These are phyloP conservation scores for Trichosanthes truncata DNA, from an alignment of 306 rosid species.

Conservation along the genomic window DNA sequence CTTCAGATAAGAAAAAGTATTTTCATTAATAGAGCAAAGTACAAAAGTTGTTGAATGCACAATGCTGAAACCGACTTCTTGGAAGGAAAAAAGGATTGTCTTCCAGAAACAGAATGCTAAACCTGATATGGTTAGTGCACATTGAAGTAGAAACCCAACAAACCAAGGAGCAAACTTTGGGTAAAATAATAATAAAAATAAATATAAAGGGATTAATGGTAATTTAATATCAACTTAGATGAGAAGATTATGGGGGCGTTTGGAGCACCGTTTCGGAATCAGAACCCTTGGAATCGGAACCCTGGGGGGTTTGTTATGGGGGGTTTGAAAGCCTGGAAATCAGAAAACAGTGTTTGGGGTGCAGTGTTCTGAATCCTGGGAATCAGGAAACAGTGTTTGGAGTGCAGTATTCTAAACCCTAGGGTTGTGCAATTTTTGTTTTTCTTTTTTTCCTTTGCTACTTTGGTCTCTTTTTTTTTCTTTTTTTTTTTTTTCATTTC, in stretches of 20 bases:
- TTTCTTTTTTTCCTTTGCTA: no score
- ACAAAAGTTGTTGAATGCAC: neutral
- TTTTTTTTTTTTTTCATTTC: no score
- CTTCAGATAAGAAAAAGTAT: neutral
- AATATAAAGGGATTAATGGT: neutral
- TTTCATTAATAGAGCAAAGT: neutral
- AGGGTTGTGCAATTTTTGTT: no score
- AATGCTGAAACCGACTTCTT: neutral
- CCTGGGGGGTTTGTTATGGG: no score
- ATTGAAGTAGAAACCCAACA: neutral
- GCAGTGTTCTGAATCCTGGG: no score
- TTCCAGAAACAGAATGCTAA: neutral
- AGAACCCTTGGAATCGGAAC: no score
- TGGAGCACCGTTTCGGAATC: no score
- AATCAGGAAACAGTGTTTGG: no score
- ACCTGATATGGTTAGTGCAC: neutral
- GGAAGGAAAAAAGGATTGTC: neutral
- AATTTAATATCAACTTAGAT: neutral
- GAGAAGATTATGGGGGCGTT: neutral
- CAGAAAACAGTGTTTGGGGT: no score
- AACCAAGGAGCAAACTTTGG: neutral
- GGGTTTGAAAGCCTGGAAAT: no score
- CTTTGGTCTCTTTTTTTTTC: no score
- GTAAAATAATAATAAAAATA: neutral
- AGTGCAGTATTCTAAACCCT: no score